These are phyloP conservation scores for Patellaria atrata DNA, from an alignment of 495 filamentous ascomycete species.

Conservation along the genomic window DNA sequence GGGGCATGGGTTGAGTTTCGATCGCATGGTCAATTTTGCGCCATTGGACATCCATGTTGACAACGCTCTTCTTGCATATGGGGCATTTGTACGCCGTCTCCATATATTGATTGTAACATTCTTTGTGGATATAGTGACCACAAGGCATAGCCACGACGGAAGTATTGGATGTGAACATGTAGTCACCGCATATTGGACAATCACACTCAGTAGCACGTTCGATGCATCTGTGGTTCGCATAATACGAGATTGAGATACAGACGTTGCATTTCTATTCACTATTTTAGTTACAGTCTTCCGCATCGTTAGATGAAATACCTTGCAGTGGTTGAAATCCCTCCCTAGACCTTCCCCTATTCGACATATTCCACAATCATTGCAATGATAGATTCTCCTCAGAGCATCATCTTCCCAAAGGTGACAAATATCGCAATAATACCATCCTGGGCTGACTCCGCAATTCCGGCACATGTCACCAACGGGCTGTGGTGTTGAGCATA, in stretches of 20 bases:
- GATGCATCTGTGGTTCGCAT: constrained; percentile 79
- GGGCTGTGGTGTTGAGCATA: constrained; percentile 73
- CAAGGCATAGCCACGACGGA: constrained; percentile 89
- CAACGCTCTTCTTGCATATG: constrained; percentile 80
- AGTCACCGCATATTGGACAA: constrained; percentile 96
- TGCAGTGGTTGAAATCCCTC: constrained; percentile 96
- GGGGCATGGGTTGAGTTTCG: constrained; percentile 78
- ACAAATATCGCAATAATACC: constrained; percentile 88
- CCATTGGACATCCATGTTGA: constrained; percentile 96
- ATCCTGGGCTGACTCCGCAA: constrained; percentile 66
- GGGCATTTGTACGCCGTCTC: constrained; percentile 84
- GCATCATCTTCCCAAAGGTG: constrained; percentile 94
- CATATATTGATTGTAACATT: constrained; percentile 74
- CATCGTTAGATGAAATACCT: constrained; percentile 45
- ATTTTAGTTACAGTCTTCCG: too few relatives aligned
- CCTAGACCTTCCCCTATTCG: constrained; percentile 80
- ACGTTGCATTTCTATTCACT: constrained; percentile 35
- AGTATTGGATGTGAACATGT: constrained; percentile 87
- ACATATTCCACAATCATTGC: constrained; percentile 91
- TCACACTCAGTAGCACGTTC: constrained; percentile 89
- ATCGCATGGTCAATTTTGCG: constrained; percentile 77
- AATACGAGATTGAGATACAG: constrained; percentile 73
- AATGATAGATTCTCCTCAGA: constrained; percentile 91
- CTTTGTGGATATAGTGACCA: constrained; percentile 86
- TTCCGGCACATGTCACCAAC: constrained; percentile 61